Base-by-base conservation (phyloP, 495 filamentous ascomycete genomes). In the Hypoxylon fuscum region DNA sequence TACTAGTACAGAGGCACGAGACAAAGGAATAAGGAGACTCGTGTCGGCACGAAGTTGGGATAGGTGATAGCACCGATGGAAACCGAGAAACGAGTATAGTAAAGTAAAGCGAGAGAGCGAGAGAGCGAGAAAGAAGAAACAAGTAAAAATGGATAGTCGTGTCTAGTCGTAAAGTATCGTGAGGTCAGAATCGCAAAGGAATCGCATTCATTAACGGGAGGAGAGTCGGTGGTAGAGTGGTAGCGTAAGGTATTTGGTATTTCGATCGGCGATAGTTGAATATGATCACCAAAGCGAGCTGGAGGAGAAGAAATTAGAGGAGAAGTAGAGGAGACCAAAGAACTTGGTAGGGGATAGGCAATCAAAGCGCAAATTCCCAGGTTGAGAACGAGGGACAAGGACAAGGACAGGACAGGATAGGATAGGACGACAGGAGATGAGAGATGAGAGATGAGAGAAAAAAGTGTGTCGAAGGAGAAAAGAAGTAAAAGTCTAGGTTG, bases 151-250 rank as follows among this genome's bases (percentile, higher is more conserved):
- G 32, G 23, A 2, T n/a, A n/a, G n/a, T 49, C 55, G 43, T 44
- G 37, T 46, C 38, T 46, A 60, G 20, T 59, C 55, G 55, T 59
- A 50, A 65, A 29, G 14, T n/a, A 17, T 63, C 64, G 49, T 66
- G 23, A 57, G 10, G 8, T 45, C 27, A 10, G 18, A 29, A 45
- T 48, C 40, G 50, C 32, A 35, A 68, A 52, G 42, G 32, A 55
- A 59, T 59, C 45, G 47, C 20, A 42, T 50, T 64, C 41, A 52
- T 54, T 31, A 59, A 56, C 10, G 15, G 15, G n/a, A 18, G 44
- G 9, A n/a, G n/a, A n/a, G n/a, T n/a, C n/a, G n/a, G n/a, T n/a
- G n/a, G n/a, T n/a, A n/a, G n/a, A n/a, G n/a, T n/a, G n/a, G n/a
- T n/a, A n/a, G n/a, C n/a, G n/a, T n/a, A n/a, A n/a, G n/a, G n/a